phyloP scores from a whole-genome alignment of 495 filamentous ascomycete genomes.

The Penicillium salamii region DNA sequence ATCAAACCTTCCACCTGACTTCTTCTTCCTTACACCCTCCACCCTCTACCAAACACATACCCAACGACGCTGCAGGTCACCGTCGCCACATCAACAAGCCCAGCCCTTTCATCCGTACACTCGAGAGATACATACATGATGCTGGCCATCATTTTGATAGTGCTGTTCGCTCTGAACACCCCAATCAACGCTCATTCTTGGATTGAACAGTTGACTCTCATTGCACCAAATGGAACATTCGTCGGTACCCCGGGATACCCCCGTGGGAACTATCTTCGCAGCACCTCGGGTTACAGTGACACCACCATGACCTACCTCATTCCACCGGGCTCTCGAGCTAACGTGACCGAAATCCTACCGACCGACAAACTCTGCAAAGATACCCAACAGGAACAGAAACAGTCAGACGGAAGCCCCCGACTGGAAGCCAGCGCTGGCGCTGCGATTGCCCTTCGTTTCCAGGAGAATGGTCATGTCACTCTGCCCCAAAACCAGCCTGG shows the following conservation, averaged over 20 bases:
- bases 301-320: slow-evolving; percentile 49
- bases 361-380: slow-evolving; percentile 53
- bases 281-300: slow-evolving; percentile 47
- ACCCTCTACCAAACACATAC: neutral
- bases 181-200: slow-evolving; percentile 64
- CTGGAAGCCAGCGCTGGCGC: slow-evolving; percentile 66
- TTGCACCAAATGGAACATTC: slow-evolving; percentile 73
- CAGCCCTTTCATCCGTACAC: neutral
- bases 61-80: neutral
- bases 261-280: slow-evolving; percentile 57
- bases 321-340: slow-evolving; percentile 43
- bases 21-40: neutral
- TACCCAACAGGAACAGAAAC: slow-evolving; percentile 48
- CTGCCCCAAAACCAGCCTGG: slow-evolving; percentile 53
- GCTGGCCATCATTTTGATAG: slow-evolving; percentile 6
- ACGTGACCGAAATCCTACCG: slow-evolving; percentile 23
- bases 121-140: slow-evolving; percentile 11
- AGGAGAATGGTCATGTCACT: slow-evolving; percentile 88
- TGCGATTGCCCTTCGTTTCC: slow-evolving; percentile 68
- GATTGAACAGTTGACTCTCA: slow-evolving; percentile 68
- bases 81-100: neutral
- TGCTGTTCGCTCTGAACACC: slow-evolving; percentile 34
- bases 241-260: slow-evolving; percentile 65
- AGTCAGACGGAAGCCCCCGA: slow-evolving; percentile 55
- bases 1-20: neutral